Base-by-base conservation (phyloP, 2,329 filamentous ascomycete species). In the Aspergillus arachidicola region DNA sequence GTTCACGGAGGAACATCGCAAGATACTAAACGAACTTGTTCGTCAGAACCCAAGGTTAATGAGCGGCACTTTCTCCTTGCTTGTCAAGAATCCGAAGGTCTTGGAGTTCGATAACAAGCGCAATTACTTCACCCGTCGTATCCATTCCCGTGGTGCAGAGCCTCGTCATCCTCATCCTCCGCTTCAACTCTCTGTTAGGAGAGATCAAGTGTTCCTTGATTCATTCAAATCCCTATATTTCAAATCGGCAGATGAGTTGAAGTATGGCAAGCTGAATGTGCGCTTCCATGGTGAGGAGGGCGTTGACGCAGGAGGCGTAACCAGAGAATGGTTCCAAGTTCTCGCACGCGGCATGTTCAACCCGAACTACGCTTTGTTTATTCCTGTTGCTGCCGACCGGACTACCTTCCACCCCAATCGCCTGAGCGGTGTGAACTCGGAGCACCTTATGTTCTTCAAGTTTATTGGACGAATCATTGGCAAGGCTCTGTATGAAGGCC, bases 71-170 rank as follows among this genome's bases (percentile, higher is more conserved):
- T 97, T 99, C 80, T 94, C 94, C 12, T 85, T 99, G 19, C 82
- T 99, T 55, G 95, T 98, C 66, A 97, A 97, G 84, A 99, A 99
- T 75, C 96, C 95, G 30, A 99, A 98, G 84, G 96, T 99, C 4
- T 84, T 99, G 14, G 95, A 99, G 75, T 99, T 99, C 73, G 95
- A 99, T 81, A 99, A 99, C 83, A 99, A 99, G 84, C 93, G 95
- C 72, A 98, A 96, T 80, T 99, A 96, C 85, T 99, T 99, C 84
- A 97, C 89, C 76, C 91, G 95, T 65, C 94, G 93, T 73, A 89
- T 99, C 12, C 95, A 99, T 78, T 87, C 87, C 53, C 87, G 91
- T 57, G 86, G 86, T 59, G 86, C 87, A 59, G 89, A 92, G 72
- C 86, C 85, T 64, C 89, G 93, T 50, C 88, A 91, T 58, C 85